These are phyloP conservation scores for Trametes coccinea DNA, from an alignment of 768 basidiomycete species.

Conservation along the genomic window DNA sequence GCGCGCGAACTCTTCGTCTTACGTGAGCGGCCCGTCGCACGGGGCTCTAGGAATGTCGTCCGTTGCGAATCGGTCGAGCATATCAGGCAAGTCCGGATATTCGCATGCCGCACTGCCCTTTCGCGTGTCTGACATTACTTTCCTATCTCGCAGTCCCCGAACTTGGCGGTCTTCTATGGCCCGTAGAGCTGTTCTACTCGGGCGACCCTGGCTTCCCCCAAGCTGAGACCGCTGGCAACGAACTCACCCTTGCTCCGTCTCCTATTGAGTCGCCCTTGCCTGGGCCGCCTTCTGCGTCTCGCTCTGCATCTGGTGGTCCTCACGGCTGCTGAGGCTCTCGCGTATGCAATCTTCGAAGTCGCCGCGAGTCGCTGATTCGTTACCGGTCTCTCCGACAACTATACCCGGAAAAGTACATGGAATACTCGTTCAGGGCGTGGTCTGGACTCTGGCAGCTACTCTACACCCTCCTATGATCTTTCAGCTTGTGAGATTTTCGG, in stretches of 20 bases:
- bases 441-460: too few species aligned
- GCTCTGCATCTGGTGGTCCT: background rate
- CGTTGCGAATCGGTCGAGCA: constrained; percentile 3
- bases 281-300: background rate
- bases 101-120: background rate
- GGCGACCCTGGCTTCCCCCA: background rate
- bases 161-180: background rate
- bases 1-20: constrained; percentile 2
- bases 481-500: too few species aligned
- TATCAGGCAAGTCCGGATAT: constrained; percentile 3
- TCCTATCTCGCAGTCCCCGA: constrained; percentile 6
- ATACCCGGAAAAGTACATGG: too few species aligned
- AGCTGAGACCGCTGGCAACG: background rate
- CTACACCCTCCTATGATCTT: too few species aligned
- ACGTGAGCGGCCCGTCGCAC: background rate
- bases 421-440: too few species aligned
- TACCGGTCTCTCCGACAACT: too few species aligned
- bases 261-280: background rate
- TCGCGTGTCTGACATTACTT: constrained; percentile 4
- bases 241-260: background rate
- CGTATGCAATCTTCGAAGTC: too few species aligned
- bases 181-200: background rate
- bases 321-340: background rate
- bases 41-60: background rate
- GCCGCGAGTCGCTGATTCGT: too few species aligned